Conservation (phyloP, 805 yeast genomes). For the Grigorovia yakushimaensis region DNA sequence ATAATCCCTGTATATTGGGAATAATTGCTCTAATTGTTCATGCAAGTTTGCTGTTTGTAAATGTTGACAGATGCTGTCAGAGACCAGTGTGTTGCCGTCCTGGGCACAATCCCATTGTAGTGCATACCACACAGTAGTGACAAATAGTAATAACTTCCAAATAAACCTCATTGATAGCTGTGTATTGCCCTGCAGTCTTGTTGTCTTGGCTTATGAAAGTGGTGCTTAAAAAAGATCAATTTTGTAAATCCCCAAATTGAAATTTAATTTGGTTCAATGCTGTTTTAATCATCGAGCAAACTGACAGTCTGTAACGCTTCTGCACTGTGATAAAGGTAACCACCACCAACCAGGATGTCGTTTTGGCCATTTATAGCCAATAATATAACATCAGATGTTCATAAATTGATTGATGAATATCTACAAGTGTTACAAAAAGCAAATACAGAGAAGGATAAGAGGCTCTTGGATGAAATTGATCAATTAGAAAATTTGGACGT, state of each 20-base stretch:
- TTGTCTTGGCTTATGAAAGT: too few relatives aligned
- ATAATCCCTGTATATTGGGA: neutral
- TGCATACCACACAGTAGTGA: neutral
- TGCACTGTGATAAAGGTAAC: neutral
- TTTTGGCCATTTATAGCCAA: constrained; percentile 34
- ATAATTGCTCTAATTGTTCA: neutral
- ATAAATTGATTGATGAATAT: constrained; percentile 29
- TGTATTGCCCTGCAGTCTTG: too few relatives aligned
- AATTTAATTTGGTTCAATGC: too few relatives aligned
- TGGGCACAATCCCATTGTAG: neutral
- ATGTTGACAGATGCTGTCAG: neutral
- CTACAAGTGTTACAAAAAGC: constrained; percentile 11
- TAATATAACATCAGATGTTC: constrained; percentile 13
- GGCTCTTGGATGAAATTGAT: neutral
- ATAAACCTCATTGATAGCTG: neutral
- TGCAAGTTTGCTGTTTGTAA: neutral
- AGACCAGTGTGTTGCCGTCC: neutral
- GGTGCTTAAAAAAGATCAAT: too few relatives aligned
- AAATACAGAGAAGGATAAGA: too few relatives aligned
- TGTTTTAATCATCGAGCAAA: too few relatives aligned
- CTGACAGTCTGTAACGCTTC: neutral
- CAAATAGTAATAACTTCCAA: neutral
- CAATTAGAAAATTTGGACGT: neutral
- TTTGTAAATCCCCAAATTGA: too few relatives aligned
- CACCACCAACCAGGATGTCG: constrained; percentile 19